Evolutionary conservation across 176 grass and related monocot species (phyloP).

Genomic region (Eleusine coracana): DNA sequence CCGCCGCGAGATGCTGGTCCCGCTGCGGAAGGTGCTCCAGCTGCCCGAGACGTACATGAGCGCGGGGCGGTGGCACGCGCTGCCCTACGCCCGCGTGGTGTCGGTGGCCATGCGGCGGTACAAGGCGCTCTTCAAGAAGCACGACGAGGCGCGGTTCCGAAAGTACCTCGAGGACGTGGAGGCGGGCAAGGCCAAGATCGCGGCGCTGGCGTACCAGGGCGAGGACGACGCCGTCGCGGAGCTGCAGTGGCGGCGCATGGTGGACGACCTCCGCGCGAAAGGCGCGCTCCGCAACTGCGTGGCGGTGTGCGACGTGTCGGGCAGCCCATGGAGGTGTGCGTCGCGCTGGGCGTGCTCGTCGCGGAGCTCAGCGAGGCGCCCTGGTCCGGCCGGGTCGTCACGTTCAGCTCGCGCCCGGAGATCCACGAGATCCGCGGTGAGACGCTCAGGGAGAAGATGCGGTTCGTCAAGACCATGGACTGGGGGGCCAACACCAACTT

Average conservation of each 20-base stretch:
- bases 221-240: slow-evolving; percentile 49
- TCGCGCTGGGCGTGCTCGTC: too few species aligned
- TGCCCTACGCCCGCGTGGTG: slow-evolving; percentile 57
- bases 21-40: slow-evolving; percentile 50
- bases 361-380: too few species aligned
- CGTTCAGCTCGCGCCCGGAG: too few species aligned
- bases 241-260: slow-evolving; percentile 59
- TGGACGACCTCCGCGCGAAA: slow-evolving; percentile 32
- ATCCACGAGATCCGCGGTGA: too few species aligned
- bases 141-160: slow-evolving; percentile 44
- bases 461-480: not conserved
- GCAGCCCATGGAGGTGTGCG: too few species aligned
- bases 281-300: slow-evolving; percentile 57
- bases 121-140: slow-evolving; percentile 56
- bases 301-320: not conserved
- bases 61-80: slow-evolving; percentile 37
- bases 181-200: slow-evolving; percentile 45
- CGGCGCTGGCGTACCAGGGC: slow-evolving; percentile 14
- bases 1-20: slow-evolving; percentile 50
- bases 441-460: too few species aligned
- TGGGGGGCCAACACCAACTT: not conserved
- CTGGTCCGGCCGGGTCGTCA: too few species aligned
- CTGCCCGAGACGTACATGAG: slow-evolving; percentile 72
- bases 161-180: slow-evolving; percentile 44
- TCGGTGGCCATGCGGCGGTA: slow-evolving; percentile 63